These are phyloP conservation scores for Apiospora marii DNA, from an alignment of 2,329 filamentous ascomycete species.

Conservation along the genomic window DNA sequence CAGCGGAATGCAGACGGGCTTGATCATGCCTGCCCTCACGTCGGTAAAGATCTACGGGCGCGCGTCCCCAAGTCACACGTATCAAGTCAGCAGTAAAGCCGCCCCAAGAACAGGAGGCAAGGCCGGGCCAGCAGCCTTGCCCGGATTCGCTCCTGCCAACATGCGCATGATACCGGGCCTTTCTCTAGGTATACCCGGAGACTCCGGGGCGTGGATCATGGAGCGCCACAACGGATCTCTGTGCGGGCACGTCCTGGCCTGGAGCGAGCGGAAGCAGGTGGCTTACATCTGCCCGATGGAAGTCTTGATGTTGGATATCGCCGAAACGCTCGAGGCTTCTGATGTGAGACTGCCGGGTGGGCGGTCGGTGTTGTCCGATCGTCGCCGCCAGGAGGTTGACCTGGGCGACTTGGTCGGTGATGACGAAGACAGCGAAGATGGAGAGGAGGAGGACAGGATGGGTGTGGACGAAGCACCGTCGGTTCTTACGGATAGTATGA, in stretches of 20 bases:
- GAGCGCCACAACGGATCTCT: conserved; percentile 80
- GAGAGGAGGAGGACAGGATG: conserved; percentile 32
- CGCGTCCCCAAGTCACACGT: conserved; percentile 77
- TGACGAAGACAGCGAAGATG: conserved; percentile 31
- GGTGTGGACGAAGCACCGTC: conserved; percentile 27
- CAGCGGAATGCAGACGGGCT: conserved; percentile 80
- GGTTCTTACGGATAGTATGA: background rate
- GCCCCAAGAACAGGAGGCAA: conserved; percentile 28
- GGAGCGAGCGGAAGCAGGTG: conserved; percentile 79
- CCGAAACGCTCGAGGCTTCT: conserved; percentile 74
- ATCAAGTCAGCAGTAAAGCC: conserved; percentile 60
- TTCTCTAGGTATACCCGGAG: conserved; percentile 77
- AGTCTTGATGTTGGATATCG: conserved; percentile 84
- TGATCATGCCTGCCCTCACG: conserved; percentile 79
- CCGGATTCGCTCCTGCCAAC: conserved; percentile 28
- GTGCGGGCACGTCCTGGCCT: conserved; percentile 90
- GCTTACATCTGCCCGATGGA: conserved; percentile 98
- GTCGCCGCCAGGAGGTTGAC: conserved; percentile 35
- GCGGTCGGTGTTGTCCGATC: conserved; percentile 47
- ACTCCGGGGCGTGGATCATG: conserved; percentile 93
- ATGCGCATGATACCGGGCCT: conserved; percentile 34
- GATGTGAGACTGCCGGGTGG: conserved; percentile 76
- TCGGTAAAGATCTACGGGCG: conserved; percentile 90
- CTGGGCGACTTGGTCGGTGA: conserved; percentile 40
- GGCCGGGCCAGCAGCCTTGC: conserved; percentile 22